Base-by-base conservation (phyloP, 805 yeast genomes). In the Naumovozyma baii region DNA sequence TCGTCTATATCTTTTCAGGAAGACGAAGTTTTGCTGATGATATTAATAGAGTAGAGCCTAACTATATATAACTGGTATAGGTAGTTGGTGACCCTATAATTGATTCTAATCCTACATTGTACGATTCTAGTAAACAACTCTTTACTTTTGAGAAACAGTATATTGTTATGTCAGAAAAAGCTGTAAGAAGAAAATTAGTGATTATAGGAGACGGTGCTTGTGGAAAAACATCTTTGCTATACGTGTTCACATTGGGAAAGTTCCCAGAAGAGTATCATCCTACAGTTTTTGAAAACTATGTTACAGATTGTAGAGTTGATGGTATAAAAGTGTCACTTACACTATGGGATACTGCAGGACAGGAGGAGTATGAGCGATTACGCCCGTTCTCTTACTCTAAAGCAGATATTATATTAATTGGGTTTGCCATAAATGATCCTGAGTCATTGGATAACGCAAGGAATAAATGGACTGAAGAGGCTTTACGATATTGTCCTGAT, bases 261-360 rank as follows among this genome's bases (percentile, higher is more conserved):
- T 88, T 88, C 54, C 96, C 96, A 0, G 79, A 88, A 33, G 94
- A 83, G 54, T 81, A 86, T 59, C 94, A 84, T 49, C 96, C 96
- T 2, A 87, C 96, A 0, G 95, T 87, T 4, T 87, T 88, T 59
- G 96, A 87, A 51, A 87, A 88, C 60, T 86, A 88, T 59, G 95
- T 87, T 13, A 86, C 95, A 1, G 95, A 86, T 53, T 87, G 96
- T 61, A 68, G 95, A 42, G 94, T 88, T 15, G 96, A 87, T 55
- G 96, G 96, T 3, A 87, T 86, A 49, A 82, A 92, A 13, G 94
- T 87, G 3, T 81, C 86, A 46, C 63, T 87, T 40, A 88, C 94
- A 2, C 64, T 87, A 18, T 87, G 96, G 96, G 96, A 87, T 58
- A 87, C 96, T 1, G 96, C 96, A 3, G 96, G 96, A 2, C 96